A percentile compares a stretch with the other conserved stretches of the same genome.
phyloP scores from a whole-genome alignment of 176 grass and related monocot genomes.

The Avena sativa region DNA sequence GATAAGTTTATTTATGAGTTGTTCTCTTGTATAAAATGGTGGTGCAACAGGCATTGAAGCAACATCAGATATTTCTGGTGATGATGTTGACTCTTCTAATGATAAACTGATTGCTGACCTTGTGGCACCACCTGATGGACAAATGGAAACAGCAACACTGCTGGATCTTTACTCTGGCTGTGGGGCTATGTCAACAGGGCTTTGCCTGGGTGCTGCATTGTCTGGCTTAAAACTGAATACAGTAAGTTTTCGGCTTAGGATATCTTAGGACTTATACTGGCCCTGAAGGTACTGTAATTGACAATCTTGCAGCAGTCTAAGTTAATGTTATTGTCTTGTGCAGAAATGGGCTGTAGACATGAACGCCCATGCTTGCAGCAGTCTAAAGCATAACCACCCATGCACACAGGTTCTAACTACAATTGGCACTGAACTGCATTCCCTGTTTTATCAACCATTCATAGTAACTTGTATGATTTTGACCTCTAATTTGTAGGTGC shows the following conservation, averaged over 20 bases:
- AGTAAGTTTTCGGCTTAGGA: background rate
- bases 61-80: constrained; percentile 54
- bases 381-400: constrained; percentile 68
- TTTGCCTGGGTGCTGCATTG: constrained; percentile 59
- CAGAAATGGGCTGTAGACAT: constrained; percentile 72
- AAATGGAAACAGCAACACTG: constrained; percentile 41
- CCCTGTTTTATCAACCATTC: background rate
- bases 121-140: constrained; percentile 4
- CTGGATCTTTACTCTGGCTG: constrained; percentile 82
- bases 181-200: constrained; percentile 70
- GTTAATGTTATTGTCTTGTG: background rate
- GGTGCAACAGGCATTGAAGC: constrained; percentile 30
- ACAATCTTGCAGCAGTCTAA: background rate
- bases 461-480: background rate
- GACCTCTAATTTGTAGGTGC: constrained; percentile 37
- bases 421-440: background rate
- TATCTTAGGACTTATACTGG: background rate
- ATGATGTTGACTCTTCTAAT: constrained; percentile 33
- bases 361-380: constrained; percentile 64
- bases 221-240: constrained; percentile 55
- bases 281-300: background rate
- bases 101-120: constrained; percentile 18
- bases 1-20: background rate
- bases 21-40: constrained; percentile 44
- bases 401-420: constrained; percentile 50